Base-by-base conservation (phyloP, 2,329 filamentous ascomycete genomes). In the Juglanconis oblonga region DNA sequence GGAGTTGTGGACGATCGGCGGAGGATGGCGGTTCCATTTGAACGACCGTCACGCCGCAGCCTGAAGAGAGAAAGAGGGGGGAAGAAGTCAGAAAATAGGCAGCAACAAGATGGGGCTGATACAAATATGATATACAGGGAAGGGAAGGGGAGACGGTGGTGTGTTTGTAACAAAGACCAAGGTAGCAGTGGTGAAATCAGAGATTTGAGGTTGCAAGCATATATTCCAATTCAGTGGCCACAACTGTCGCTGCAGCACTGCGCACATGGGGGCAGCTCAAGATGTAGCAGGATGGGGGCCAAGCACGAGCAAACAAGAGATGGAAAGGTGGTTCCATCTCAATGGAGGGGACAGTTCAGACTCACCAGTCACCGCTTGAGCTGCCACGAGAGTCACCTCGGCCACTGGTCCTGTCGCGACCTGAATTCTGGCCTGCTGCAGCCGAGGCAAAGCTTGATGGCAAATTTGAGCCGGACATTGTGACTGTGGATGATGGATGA, bases 371-470 rank as follows among this genome's bases (percentile, higher is more conserved):
- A 77, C 85, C 87, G 74, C 84, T 84, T 66, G 78, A 77, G 73
- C 73, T 74, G 66, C 79, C 80, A 66, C 84, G 81, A 63, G 79
- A 78, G 67, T 85, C 84, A 69, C 73, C 79, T 77, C 82, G 85
- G 72, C 81, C 84, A 77, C 75, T 77, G 77, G 81, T 82, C 68
- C 79, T 73, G 74, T 84, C 85, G 73, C 81, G 84, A 76, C 73
- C 86, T 73, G 80, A 78, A 69, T 82, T 87, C 75, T 91, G 89
- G 75, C 89, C 89, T 73, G 90, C 89, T 68, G 90, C 90, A 70
- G 90, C 90, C 72, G 90, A 92, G 73, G 90, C 90, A 78, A 93
- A 93, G 81, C 88, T 92, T 69, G 90, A 91, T 70, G 89, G 87
- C 75, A 92, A 84, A 79, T 89, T 64, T 35, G 62, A 87, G 73